These are phyloP conservation scores for Salix caprea DNA, from an alignment of 345 rosid genomes.

Conservation along the genomic window DNA sequence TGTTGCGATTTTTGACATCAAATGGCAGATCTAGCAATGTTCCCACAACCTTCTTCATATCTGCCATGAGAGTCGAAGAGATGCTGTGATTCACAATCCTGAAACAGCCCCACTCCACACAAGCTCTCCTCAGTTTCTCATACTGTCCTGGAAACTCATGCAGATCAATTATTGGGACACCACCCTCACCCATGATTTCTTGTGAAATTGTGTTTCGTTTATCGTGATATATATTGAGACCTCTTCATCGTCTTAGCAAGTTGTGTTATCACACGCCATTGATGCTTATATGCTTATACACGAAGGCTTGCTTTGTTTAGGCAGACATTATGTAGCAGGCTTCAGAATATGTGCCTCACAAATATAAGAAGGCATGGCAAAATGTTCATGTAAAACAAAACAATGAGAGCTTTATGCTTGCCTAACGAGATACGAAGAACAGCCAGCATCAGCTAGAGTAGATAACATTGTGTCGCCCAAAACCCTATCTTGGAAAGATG, in stretches of 20 bases:
- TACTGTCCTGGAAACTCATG: conserved; percentile 37
- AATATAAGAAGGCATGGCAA: not conserved
- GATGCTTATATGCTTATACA: not conserved
- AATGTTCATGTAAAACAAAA: not conserved
- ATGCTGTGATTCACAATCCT: conserved; percentile 64
- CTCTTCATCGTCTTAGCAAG: not conserved
- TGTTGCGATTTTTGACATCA: conserved; percentile 55
- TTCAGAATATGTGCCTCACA: not conserved
- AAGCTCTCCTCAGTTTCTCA: conserved; percentile 45
- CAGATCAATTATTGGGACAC: conserved; percentile 49
- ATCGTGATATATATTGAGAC: not conserved
- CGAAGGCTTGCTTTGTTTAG: not conserved
- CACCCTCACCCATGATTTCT: conserved; percentile 7
- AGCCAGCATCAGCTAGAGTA: not conserved
- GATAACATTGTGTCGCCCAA: not conserved
- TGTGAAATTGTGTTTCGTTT: not conserved
- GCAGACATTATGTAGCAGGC: not conserved
- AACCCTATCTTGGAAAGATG: not conserved
- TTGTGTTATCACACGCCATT: not conserved
- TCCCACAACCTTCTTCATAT: conserved; percentile 62
- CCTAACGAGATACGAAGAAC: not conserved
- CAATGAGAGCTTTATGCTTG: not conserved
- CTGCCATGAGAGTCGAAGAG: conserved; percentile 40
- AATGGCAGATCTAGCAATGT: conserved; percentile 61
- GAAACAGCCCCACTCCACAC: conserved; percentile 82